Evolutionary conservation across 2,329 filamentous ascomycete species (phyloP).

Genomic region (Xylaria sp.): DNA sequence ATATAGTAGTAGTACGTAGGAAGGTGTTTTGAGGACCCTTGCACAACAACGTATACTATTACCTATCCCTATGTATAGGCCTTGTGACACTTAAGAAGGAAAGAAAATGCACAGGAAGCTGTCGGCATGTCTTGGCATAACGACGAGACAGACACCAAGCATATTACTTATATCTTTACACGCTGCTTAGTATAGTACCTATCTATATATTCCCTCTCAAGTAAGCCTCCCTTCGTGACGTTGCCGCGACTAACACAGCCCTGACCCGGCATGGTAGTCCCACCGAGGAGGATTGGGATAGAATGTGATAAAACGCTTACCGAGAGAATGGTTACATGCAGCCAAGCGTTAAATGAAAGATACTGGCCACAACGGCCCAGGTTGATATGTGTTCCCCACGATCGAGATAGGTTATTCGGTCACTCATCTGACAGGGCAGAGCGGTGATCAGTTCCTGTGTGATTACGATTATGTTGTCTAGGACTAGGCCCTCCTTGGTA

Average conservation of each 20-base stretch:
- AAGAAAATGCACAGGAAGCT: neutral
- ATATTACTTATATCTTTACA: slow-evolving; percentile 12
- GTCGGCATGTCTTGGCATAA: neutral
- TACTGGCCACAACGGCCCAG: neutral
- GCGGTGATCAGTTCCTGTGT: neutral
- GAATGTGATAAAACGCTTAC: neutral
- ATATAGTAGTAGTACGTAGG: no score
- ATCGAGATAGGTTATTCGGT: neutral
- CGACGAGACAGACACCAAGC: neutral
- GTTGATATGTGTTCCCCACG: neutral
- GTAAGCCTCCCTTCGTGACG: neutral
- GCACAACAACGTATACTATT: no score
- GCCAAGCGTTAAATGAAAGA: neutral
- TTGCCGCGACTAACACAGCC: neutral
- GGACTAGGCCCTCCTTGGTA: slow-evolving; percentile 7
- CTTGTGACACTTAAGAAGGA: no score
- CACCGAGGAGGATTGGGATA: neutral
- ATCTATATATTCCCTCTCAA: neutral
- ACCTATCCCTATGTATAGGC: no score
- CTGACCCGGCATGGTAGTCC: neutral
- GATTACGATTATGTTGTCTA: neutral
- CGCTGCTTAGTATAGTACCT: neutral
- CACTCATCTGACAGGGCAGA: neutral
- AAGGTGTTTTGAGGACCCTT: no score
- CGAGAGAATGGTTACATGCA: slow-evolving; percentile 9